Evolutionary conservation across 2,329 filamentous ascomycete species (phyloP).

Genomic region (Lomentospora prolificans): DNA sequence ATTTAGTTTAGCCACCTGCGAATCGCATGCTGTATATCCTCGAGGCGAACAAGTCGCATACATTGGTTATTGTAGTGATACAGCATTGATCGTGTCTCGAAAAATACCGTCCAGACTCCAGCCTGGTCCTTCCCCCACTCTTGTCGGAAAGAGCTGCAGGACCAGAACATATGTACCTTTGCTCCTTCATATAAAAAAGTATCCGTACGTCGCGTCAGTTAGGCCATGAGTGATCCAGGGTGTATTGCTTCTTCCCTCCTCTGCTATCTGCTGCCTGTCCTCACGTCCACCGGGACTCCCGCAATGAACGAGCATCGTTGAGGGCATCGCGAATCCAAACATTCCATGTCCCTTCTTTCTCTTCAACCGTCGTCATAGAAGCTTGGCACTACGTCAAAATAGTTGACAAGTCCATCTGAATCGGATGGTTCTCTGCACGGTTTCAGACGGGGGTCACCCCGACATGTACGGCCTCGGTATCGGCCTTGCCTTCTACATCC

Average conservation of each 20-base stretch:
- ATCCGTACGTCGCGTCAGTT: no score
- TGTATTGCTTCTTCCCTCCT: no score
- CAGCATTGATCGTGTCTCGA: not conserved
- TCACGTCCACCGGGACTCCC: no score
- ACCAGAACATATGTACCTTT: no score
- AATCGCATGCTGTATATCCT: not conserved
- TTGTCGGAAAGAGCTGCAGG: not conserved
- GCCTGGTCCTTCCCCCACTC: not conserved
- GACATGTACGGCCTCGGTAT: slow-evolving; percentile 26
- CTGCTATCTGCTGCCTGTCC: no score
- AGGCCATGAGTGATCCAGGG: no score
- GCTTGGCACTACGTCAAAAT: no score
- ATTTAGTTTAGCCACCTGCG: not conserved
- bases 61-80: not conserved
- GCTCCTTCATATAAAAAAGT: no score
- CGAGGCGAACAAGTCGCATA: not conserved
- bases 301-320: no score
- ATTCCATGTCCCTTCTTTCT: no score
- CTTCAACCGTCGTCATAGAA: no score
- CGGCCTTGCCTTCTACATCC: slow-evolving; percentile 23
- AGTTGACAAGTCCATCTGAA: not conserved
- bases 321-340: no score
- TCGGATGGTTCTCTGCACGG: not conserved
- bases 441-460: slow-evolving; percentile 14
- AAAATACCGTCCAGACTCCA: not conserved